Conservation (phyloP, 2,329 filamentous ascomycete genomes). For the Pseudogymnoascus sp. region DNA sequence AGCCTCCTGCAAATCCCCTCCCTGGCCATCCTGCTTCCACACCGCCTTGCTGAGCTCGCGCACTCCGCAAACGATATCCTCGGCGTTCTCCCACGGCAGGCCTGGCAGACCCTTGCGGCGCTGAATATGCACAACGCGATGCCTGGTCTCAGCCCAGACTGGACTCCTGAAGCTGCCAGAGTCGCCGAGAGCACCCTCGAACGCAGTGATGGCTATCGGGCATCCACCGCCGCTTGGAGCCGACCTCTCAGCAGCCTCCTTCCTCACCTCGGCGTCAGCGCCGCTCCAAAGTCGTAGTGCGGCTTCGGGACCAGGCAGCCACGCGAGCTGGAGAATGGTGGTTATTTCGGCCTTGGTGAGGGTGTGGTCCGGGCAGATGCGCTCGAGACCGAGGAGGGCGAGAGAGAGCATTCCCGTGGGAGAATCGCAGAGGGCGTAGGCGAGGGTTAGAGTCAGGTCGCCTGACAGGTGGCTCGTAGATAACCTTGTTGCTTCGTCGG, state of each 20-base stretch:
- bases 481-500: conserved; percentile 12
- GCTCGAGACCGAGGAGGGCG: conserved; percentile 40
- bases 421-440: conserved; percentile 55
- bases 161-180: not conserved
- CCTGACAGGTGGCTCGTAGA: conserved; percentile 26
- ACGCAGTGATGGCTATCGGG: not conserved
- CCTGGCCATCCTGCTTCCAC: not conserved
- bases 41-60: not conserved
- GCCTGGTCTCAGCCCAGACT: not conserved
- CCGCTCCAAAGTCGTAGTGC: conserved; percentile 47
- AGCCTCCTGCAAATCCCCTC: not conserved
- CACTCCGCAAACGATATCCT: not conserved
- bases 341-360: conserved; percentile 47
- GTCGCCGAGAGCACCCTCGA: not conserved
- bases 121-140: not conserved
- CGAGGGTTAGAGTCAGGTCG: conserved; percentile 42
- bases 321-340: conserved; percentile 52
- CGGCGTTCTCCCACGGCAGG: conserved; percentile 2
- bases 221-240: not conserved
- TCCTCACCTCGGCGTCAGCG: conserved; percentile 17
- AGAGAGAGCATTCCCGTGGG: conserved; percentile 50
- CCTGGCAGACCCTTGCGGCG: not conserved
- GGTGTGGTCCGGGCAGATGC: conserved; percentile 32
- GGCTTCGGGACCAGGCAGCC: conserved; percentile 58
- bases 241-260: not conserved